These are phyloP conservation scores for Canna indica DNA, from an alignment of 176 grass and related monocot genomes.

Conservation along the genomic window DNA sequence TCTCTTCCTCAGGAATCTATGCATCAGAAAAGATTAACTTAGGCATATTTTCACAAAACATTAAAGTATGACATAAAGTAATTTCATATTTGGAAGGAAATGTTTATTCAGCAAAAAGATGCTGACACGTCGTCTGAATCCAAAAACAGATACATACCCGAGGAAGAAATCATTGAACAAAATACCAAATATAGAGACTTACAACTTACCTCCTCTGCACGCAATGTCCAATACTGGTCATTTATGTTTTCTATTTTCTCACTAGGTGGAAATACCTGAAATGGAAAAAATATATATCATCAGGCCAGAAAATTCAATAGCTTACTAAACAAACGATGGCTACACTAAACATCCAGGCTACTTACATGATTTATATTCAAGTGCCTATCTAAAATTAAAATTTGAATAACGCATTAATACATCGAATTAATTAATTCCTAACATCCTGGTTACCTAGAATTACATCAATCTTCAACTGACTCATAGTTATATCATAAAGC, in stretches of 20 bases:
- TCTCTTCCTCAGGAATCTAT: conserved; percentile 91
- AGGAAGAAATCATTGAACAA: background rate
- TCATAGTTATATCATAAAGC: background rate
- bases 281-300: conserved; percentile 23
- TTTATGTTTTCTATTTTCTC: conserved; percentile 99
- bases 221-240: conserved; percentile 97
- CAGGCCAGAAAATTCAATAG: background rate
- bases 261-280: conserved; percentile 63
- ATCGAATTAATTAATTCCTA: too few species aligned
- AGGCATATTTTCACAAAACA: conserved; percentile 9
- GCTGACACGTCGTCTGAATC: background rate
- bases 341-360: background rate
- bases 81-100: background rate
- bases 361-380: too few species aligned
- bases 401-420: too few species aligned
- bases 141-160: background rate
- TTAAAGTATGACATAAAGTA: background rate
- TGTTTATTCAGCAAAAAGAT: conserved; percentile 1
- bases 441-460: background rate
- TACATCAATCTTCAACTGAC: background rate
- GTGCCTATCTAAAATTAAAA: too few species aligned
- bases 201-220: conserved; percentile 81
- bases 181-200: conserved; percentile 1
- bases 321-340: background rate
- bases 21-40: conserved; percentile 11